A percentile compares a stretch with the other conserved stretches of the same genome.
Evolutionary conservation across 2,329 filamentous ascomycete genomes (phyloP).

Genomic region (Coniella lustricola): DNA sequence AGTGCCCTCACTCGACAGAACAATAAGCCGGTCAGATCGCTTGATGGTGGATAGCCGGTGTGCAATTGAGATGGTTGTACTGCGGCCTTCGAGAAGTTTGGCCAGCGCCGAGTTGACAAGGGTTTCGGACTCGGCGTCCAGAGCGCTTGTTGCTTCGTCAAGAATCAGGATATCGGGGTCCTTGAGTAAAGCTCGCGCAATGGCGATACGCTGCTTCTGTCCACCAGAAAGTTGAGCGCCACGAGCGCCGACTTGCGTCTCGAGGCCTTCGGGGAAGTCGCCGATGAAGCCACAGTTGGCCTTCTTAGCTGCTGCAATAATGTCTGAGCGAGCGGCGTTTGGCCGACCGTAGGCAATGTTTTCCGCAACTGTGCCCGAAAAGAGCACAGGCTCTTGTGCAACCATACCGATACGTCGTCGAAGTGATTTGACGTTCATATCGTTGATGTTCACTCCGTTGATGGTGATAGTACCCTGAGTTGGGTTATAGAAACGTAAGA

Average conservation of each 20-base stretch:
- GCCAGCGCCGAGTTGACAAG: slow-evolving; percentile 87
- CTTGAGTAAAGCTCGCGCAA: slow-evolving; percentile 89
- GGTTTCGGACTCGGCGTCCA: slow-evolving; percentile 95
- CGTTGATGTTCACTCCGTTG: slow-evolving; percentile 72
- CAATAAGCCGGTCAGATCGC: slow-evolving; percentile 88
- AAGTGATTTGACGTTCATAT: slow-evolving; percentile 89
- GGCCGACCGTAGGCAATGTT: slow-evolving; percentile 91
- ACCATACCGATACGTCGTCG: slow-evolving; percentile 91
- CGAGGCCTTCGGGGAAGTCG: slow-evolving; percentile 91
- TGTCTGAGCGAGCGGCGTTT: slow-evolving; percentile 67
- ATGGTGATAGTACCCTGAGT: slow-evolving; percentile 72
- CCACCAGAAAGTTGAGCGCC: slow-evolving; percentile 92
- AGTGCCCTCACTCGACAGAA: slow-evolving; percentile 75
- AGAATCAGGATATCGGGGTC: slow-evolving; percentile 94
- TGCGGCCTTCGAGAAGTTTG: slow-evolving; percentile 73
- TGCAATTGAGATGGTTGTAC: slow-evolving; percentile 96
- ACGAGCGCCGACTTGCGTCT: slow-evolving; percentile 86
- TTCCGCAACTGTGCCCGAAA: slow-evolving; percentile 76
- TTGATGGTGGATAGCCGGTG: slow-evolving; percentile 96
- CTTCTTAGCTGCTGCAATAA: slow-evolving; percentile 77
- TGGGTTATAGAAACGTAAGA: slow-evolving; percentile 87
- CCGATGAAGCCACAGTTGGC: slow-evolving; percentile 96
- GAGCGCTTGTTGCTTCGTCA: slow-evolving; percentile 90
- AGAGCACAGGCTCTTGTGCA: slow-evolving; percentile 88
- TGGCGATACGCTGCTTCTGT: slow-evolving; percentile 96